Conservation (phyloP, 2,329 filamentous ascomycete genomes). For the Helicocarpus griseus region DNA sequence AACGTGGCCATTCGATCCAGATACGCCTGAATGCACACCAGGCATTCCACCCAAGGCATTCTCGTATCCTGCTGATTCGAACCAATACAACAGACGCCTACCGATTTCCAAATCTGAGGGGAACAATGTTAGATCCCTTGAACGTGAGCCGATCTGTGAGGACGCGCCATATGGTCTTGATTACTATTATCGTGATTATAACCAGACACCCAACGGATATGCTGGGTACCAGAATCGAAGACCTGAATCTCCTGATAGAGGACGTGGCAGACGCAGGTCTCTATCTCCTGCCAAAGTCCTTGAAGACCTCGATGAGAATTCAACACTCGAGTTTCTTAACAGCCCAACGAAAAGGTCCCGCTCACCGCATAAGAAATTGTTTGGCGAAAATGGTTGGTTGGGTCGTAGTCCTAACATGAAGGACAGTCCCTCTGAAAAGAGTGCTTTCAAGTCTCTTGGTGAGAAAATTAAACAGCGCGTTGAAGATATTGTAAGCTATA, state of each 20-base stretch:
- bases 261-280: conserved; percentile 7
- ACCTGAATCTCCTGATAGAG: conserved; percentile 5
- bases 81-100: conserved; percentile 9
- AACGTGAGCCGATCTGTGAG: conserved; percentile 4
- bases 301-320: conserved; percentile 17
- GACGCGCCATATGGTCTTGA: background rate
- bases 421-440: conserved; percentile 17
- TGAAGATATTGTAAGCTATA: conserved; percentile 23
- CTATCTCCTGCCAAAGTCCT: conserved; percentile 17
- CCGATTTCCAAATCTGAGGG: conserved; percentile 16
- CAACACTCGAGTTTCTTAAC: conserved; percentile 10
- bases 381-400: conserved; percentile 33
- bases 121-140: conserved; percentile 12
- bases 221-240: conserved; percentile 6
- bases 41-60: conserved; percentile 12
- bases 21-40: conserved; percentile 5
- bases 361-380: conserved; percentile 34
- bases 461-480: conserved; percentile 33
- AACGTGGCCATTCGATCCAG: conserved; percentile 15
- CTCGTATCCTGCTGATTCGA: conserved; percentile 13
- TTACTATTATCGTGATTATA: conserved; percentile 7
- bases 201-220: background rate
- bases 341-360: conserved; percentile 16
- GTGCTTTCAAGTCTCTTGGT: conserved; percentile 24
- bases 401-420: conserved; percentile 25